Conservation (phyloP, 768 basidiomycete genomes). For the Ramaria sp. region DNA sequence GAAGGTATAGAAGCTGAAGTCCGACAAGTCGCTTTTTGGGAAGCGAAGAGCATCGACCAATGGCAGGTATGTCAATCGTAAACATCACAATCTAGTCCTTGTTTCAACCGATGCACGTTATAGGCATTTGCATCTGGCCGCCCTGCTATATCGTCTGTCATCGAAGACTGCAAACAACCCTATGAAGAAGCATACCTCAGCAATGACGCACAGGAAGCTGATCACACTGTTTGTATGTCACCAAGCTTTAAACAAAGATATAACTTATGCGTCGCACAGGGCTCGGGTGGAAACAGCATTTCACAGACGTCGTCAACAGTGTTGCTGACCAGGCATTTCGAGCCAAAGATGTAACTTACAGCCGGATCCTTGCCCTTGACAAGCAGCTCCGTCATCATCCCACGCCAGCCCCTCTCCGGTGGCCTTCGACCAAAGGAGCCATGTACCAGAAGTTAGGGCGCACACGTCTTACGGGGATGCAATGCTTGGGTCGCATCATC, state of each 20-base stretch:
- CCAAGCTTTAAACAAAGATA: neutral
- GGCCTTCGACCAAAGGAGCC: constrained; percentile 10
- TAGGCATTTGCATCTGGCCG: constrained; percentile 8
- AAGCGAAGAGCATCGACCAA: constrained; percentile 7
- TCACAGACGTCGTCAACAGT: constrained; percentile 7
- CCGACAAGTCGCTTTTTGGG: constrained; percentile 8
- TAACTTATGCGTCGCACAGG: neutral
- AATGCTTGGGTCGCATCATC: constrained; percentile 8
- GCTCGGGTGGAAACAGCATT: constrained; percentile 10
- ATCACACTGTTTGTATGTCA: constrained; percentile 4
- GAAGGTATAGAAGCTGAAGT: constrained; percentile 8
- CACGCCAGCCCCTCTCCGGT: constrained; percentile 4
- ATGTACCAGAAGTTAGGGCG: constrained; percentile 9
- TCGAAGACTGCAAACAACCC: constrained; percentile 5
- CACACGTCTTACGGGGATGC: constrained; percentile 5
- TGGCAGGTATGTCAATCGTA: constrained; percentile 6
- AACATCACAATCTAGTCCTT: neutral
- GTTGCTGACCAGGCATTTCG: constrained; percentile 8
- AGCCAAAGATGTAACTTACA: constrained; percentile 6
- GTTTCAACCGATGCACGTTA: neutral
- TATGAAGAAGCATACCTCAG: constrained; percentile 8
- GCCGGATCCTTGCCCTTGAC: constrained; percentile 4
- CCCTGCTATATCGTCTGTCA: neutral
- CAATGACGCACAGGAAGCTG: constrained; percentile 3
- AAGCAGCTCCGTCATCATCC: constrained; percentile 7